These are phyloP conservation scores for Colletotrichum shisoi DNA, from an alignment of 2,329 filamentous ascomycete species.

Conservation along the genomic window DNA sequence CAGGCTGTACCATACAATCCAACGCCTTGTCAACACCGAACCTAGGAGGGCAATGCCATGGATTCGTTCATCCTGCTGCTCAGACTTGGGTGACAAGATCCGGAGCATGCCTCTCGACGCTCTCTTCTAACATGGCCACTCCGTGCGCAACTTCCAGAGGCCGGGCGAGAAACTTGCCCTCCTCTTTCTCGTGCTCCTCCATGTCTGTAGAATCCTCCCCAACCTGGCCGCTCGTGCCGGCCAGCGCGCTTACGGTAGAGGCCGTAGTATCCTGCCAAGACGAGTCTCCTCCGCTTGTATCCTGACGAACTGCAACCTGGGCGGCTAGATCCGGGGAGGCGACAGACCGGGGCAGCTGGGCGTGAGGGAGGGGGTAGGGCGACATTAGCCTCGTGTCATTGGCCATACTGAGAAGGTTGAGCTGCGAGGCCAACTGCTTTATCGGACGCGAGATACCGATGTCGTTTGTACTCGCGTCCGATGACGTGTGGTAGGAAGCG, in stretches of 20 bases:
- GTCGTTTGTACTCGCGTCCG: not conserved
- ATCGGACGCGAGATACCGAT: slow-evolving; percentile 1
- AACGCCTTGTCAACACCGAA: slow-evolving; percentile 20
- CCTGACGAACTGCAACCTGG: not conserved
- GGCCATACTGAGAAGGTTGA: not conserved
- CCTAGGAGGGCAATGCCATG: not conserved
- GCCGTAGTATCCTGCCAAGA: slow-evolving; percentile 22
- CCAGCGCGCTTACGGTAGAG: not conserved
- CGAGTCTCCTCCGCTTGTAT: slow-evolving; percentile 11
- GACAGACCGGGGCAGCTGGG: slow-evolving; percentile 34
- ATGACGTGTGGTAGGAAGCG: not conserved
- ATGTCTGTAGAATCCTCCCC: slow-evolving; percentile 37
- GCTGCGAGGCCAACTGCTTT: slow-evolving; percentile 1
- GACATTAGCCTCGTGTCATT: not conserved
- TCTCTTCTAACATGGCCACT: slow-evolving; percentile 65
- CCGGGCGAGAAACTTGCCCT: slow-evolving; percentile 50
- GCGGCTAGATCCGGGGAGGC: slow-evolving; percentile 15
- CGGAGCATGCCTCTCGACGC: slow-evolving; percentile 56
- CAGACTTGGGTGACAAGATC: slow-evolving; percentile 53
- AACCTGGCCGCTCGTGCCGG: not conserved
- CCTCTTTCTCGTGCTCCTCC: slow-evolving; percentile 47
- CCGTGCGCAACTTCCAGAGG: slow-evolving; percentile 60
- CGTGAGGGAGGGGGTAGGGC: not conserved
- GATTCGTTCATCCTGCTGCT: not conserved
- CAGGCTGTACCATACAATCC: slow-evolving; percentile 23